A percentile compares a stretch with the other conserved stretches of the same genome.
Evolutionary conservation across 2,329 filamentous ascomycete species (phyloP).

Genomic region (Apiospora hydei): DNA sequence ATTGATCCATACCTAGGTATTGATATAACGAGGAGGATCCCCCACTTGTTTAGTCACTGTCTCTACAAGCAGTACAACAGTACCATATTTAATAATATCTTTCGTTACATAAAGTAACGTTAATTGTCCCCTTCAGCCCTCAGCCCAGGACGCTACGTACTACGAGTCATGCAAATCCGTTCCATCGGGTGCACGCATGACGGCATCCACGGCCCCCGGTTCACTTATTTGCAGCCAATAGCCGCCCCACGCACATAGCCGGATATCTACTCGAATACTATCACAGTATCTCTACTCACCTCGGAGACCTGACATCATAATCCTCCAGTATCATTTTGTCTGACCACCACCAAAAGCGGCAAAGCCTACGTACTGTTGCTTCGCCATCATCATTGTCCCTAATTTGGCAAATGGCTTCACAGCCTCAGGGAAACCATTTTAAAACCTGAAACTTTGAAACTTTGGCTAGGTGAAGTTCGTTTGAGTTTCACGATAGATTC

Average conservation of each 20-base stretch:
- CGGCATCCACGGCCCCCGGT: conserved; percentile 15
- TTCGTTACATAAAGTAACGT: background rate
- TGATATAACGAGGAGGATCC: background rate
- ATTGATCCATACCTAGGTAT: background rate
- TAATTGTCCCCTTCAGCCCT: background rate
- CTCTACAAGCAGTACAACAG: background rate
- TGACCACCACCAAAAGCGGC: background rate
- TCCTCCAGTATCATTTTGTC: background rate
- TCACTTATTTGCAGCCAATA: background rate
- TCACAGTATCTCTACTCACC: background rate
- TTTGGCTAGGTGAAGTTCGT: background rate
- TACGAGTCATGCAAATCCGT: conserved; percentile 9
- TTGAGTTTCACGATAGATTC: conserved; percentile 7
- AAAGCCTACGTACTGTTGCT: background rate
- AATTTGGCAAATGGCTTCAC: background rate
- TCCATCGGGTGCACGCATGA: conserved; percentile 12
- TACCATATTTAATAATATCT: no score
- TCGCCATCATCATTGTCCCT: background rate
- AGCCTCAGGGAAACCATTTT: background rate
- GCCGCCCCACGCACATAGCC: background rate
- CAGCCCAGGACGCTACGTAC: background rate
- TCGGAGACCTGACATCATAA: background rate
- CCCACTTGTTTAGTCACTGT: background rate
- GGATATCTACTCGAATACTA: background rate
- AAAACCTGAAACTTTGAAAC: background rate